phyloP scores from a whole-genome alignment of 1,284 basidiomycete species.

The Flammula alnicola region DNA sequence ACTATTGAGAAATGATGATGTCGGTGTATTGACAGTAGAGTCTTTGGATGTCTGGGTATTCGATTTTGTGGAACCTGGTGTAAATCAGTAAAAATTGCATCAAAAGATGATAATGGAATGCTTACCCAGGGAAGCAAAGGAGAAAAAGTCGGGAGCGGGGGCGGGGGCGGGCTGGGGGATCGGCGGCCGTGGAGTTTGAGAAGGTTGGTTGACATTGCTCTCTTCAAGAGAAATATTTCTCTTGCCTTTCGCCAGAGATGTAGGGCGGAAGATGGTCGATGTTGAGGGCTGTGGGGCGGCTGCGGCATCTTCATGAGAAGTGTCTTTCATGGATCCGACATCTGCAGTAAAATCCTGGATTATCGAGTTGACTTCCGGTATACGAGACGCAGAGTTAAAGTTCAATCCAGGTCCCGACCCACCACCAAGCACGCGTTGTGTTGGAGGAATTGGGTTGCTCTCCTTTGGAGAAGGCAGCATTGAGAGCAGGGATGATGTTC shows the following conservation, averaged over 20 bases:
- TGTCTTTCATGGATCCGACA: background rate
- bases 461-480: slow-evolving; percentile 81
- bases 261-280: slow-evolving; percentile 57
- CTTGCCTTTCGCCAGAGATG: slow-evolving; percentile 60
- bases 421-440: slow-evolving; percentile 66
- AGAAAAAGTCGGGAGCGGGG: slow-evolving; percentile 67
- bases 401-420: slow-evolving; percentile 63
- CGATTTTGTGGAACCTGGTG: slow-evolving; percentile 19
- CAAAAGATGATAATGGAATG: background rate
- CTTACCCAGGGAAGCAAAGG: slow-evolving; percentile 45
- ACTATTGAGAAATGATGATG: slow-evolving; percentile 28
- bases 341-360: too few species aligned
- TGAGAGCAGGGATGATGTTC: slow-evolving; percentile 65
- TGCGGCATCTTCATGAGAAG: slow-evolving; percentile 6
- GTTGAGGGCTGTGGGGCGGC: slow-evolving; percentile 18
- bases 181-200: slow-evolving; percentile 24
- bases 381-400: slow-evolving; percentile 49
- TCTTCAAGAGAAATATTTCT: slow-evolving; percentile 67
- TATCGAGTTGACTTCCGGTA: too few species aligned
- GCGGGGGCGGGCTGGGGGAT: slow-evolving; percentile 21
- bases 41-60: slow-evolving; percentile 26
- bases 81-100: slow-evolving; percentile 11
- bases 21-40: slow-evolving; percentile 21
- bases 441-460: slow-evolving; percentile 46
- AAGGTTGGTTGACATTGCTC: slow-evolving; percentile 36